These are phyloP conservation scores for Suhomyces maxii DNA, from an alignment of 1,139 yeast species.

Conservation along the genomic window DNA sequence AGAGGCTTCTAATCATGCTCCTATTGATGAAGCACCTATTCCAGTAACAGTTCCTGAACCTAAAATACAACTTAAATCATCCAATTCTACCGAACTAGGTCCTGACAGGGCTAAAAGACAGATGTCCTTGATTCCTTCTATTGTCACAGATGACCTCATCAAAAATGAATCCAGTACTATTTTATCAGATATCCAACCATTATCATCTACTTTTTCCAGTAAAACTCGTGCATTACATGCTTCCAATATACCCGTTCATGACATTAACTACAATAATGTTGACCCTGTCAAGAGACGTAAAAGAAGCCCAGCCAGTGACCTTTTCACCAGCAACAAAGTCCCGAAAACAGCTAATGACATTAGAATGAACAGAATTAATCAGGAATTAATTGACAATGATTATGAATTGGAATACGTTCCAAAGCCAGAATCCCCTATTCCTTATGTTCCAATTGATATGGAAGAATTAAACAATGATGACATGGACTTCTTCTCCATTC, in stretches of 20 bases:
- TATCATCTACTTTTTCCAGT: slow-evolving; percentile 6
- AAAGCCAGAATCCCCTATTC: slow-evolving; percentile 25
- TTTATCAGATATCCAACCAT: background rate
- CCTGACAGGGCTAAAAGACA: background rate
- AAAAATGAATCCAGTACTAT: slow-evolving; percentile 1
- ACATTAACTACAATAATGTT: slow-evolving; percentile 22
- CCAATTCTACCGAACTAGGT: slow-evolving; percentile 1
- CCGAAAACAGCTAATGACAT: background rate
- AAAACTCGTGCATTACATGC: slow-evolving; percentile 26
- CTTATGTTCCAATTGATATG: slow-evolving; percentile 34
- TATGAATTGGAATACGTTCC: slow-evolving; percentile 20
- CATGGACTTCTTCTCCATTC: slow-evolving; percentile 24
- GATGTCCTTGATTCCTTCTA: background rate
- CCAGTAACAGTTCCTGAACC: background rate
- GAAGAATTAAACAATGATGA: slow-evolving; percentile 25
- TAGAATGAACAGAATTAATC: slow-evolving; percentile 2
- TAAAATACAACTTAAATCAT: background rate
- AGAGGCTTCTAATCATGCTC: no score
- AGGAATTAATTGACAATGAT: slow-evolving; percentile 16
- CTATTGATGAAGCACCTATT: background rate
- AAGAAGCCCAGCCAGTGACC: slow-evolving; percentile 7
- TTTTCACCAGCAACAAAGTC: slow-evolving; percentile 10
- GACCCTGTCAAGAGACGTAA: slow-evolving; percentile 34
- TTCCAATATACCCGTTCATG: slow-evolving; percentile 18
- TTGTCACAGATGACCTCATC: slow-evolving; percentile 1